A percentile compares a stretch with the other conserved stretches of the same genome.
Evolutionary conservation across 345 rosid species (phyloP).

Genomic region (Boechera stricta): DNA sequence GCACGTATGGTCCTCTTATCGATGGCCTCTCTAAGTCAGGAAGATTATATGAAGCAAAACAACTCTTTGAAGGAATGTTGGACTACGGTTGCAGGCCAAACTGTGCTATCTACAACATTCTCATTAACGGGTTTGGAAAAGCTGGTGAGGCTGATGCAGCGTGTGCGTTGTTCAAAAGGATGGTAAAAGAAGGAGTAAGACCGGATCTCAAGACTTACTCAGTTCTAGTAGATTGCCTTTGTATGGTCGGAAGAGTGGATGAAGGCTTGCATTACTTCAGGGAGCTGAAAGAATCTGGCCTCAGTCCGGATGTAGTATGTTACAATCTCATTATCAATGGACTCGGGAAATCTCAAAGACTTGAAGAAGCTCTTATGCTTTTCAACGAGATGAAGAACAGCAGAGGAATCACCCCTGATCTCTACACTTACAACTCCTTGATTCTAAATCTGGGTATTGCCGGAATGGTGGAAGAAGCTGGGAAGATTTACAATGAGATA

Average conservation of each 20-base stretch:
- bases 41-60: conserved; percentile 66
- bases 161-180: conserved; percentile 64
- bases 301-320: conserved; percentile 67
- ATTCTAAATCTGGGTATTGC: conserved; percentile 67
- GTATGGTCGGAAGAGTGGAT: conserved; percentile 72
- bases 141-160: conserved; percentile 70
- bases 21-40: conserved; percentile 78
- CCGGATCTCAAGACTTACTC: conserved; percentile 95
- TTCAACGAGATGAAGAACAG: conserved; percentile 67
- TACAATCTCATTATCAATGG: conserved; percentile 84
- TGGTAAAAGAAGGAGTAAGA: conserved; percentile 80
- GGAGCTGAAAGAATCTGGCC: conserved; percentile 67
- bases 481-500: conserved; percentile 65
- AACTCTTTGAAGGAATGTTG: conserved; percentile 79
- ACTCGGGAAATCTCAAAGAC: conserved; percentile 67
- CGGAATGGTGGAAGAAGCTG: conserved; percentile 76
- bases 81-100: conserved; percentile 83
- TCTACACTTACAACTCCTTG: conserved; percentile 80
- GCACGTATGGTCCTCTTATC: conserved; percentile 86
- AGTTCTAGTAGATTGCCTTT: conserved; percentile 73
- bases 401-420: conserved; percentile 69
- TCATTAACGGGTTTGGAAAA: conserved; percentile 87
- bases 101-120: conserved; percentile 84
- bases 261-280: conserved; percentile 71
- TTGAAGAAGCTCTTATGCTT: conserved; percentile 69